Base-by-base conservation (phyloP, 2,329 filamentous ascomycete species). In the Blumeria hordei region DNA sequence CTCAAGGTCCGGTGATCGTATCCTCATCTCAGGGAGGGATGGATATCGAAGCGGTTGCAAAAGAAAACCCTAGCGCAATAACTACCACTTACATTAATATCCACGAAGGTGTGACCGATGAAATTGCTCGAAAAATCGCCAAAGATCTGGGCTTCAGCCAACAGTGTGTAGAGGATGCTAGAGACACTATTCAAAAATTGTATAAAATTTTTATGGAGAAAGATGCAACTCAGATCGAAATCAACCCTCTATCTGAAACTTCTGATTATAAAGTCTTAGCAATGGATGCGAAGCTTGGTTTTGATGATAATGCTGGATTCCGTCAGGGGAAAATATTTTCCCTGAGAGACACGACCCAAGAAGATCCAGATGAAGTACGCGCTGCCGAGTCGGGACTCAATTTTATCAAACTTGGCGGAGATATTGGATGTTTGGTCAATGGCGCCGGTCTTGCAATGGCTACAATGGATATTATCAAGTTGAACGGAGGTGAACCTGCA, bases 381-480 rank as follows among this genome's bases (percentile, higher is more conserved):
- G 92, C 92, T 65, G 88, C 88, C 65, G 75, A 94, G 77, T 88
- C 81, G 62, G 87, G 87, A 65, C 80, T 98, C 63, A 98, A 98
- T 81, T 98, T 98, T 75, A 98, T 98, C 78, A 98, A 98, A 80
- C 83, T 98, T 59, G 92, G 96, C 68, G 92, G 92, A 69, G 92
- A 98, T 69, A 98, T 98, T 69, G 92, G 92, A 71, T 98, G 92
- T 76, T 77, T 96, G 64, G 92, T 98, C 74, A 98, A 98, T 74
- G 92, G 92, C 69, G 92, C 92, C 65, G 92, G 92, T 74, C 84
- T 98, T 62, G 92, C 92, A 72, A 98, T 98, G 92, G 92, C 92
- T 60, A 98, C 92, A 69, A 98, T 98, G 92, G 92, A 98, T 71
- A 96, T 98, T 71, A 98, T 98, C 79, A 96, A 98, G 81, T 80